Evolutionary conservation across 208 protist genomes (phyloP), one percentile per base, ranked within the genome.

Genomic region (Endotrypanum monterogeii): DNA sequence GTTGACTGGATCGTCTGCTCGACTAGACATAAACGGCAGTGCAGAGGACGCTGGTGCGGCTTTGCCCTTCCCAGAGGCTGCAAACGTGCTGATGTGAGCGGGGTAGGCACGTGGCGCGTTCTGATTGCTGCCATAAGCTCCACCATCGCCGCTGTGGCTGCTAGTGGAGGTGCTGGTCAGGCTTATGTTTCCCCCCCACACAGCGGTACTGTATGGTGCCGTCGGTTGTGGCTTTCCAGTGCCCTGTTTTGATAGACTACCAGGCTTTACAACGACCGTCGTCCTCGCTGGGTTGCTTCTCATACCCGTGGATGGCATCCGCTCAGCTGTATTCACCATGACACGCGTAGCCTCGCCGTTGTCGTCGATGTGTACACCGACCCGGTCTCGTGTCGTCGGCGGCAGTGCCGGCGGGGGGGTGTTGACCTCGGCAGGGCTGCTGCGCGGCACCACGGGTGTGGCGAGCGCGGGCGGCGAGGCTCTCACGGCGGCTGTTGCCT

Each of bases 161-260:
- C 76, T 80, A 23, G 74, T 73, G 23, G 74, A 73, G 9, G 74
- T 63, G 74, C 74, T 79, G 5, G 74, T 79, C 25, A 79, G 35
- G 60, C 74, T 79, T 25, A 62, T 60, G 51, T 4, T 35, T 0
- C 7, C 67, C 74, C 7, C 67, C 74, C 74, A 78, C 74, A 20
- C 25, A 20, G 41, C 25, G 6, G 63, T 23, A 25, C 44, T 39
- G 28, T 4, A 16, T n/a, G 25, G 41, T 25, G 63, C 37, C 63
- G n/a, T 68, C 63, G 44, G 25, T 20, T 28, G 35, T 52, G 44
- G 25, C n/a, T 50, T 4, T 23, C 9, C 54, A 28, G 25, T 8
- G 44, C 44, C 44, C 41, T 32, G 63, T 54, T 54, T 8, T 28
- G 25, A 2, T 6, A 37, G 20, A 48, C 37, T 37, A 23, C 12